Conservation (phyloP, 768 basidiomycete genomes). For the Gymnopilus junonius region DNA sequence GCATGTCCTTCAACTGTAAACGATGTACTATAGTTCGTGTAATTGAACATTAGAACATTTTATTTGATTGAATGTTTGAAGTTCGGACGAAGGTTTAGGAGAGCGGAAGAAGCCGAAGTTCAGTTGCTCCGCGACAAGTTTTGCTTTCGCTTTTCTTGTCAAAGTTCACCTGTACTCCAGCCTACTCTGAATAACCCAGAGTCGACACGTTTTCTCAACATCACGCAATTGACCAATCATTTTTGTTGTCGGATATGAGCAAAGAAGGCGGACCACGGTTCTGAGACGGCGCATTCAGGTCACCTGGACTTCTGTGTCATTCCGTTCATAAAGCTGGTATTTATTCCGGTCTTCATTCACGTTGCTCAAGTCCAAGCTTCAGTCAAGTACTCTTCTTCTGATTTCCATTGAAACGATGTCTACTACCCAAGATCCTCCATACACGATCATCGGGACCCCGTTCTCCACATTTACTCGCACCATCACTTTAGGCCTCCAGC, state of each 20-base stretch:
- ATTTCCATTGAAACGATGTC: not conserved
- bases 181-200: not conserved
- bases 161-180: not conserved
- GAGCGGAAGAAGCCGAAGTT: too few species aligned
- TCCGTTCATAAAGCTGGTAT: too few species aligned
- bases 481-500: conserved; percentile 32
- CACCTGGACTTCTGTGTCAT: too few species aligned
- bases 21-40: too few species aligned
- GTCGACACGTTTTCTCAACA: not conserved
- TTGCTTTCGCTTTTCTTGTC: not conserved
- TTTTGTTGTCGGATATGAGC: not conserved
- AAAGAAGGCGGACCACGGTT: too few species aligned
- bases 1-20: too few species aligned
- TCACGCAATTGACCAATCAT: not conserved
- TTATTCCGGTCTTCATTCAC: not conserved
- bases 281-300: too few species aligned
- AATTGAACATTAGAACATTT: too few species aligned
- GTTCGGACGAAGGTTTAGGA: too few species aligned
- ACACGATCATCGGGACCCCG: conserved; percentile 35
- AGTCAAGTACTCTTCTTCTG: too few species aligned
- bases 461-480: conserved; percentile 41
- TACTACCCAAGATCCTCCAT: not conserved
- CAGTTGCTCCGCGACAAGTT: not conserved
- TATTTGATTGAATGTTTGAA: too few species aligned
- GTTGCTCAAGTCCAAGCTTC: not conserved